A percentile compares a stretch with the other conserved stretches of the same genome.
Evolutionary conservation across 352 stramenopile species (phyloP).

Genomic region (Phytopythium aichiense): DNA sequence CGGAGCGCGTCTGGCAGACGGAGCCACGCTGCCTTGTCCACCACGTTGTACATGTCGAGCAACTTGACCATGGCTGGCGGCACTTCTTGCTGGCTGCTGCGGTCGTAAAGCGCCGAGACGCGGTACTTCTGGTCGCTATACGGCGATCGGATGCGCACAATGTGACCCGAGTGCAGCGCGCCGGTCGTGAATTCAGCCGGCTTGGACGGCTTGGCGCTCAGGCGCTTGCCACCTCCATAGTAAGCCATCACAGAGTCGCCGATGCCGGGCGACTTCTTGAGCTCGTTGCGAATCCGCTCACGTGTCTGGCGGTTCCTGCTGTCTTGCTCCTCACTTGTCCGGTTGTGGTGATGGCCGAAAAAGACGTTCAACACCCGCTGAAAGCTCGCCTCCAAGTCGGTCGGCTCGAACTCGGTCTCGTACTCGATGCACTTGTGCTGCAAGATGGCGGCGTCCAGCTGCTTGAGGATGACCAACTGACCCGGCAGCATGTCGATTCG

Average conservation of each 20-base stretch:
- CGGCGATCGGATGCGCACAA: constrained; percentile 51
- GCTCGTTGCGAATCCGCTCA: constrained; percentile 38
- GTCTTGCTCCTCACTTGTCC: constrained; percentile 36
- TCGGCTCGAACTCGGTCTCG: constrained; percentile 49
- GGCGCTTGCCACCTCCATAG: constrained; percentile 39
- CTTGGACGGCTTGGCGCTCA: constrained; percentile 46
- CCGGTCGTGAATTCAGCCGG: constrained; percentile 36
- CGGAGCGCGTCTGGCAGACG: constrained; percentile 35
- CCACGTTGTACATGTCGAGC: constrained; percentile 48
- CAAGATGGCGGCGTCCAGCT: constrained; percentile 44
- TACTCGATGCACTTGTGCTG: constrained; percentile 62
- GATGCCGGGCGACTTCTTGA: constrained; percentile 48
- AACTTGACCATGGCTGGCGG: constrained; percentile 28
- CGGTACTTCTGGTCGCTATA: constrained; percentile 47
- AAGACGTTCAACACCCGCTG: constrained; percentile 62
- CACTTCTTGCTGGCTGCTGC: constrained; percentile 22
- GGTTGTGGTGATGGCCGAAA: constrained; percentile 39
- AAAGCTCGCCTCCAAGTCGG: constrained; percentile 69
- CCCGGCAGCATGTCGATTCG: constrained; percentile 44
- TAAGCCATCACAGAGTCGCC: constrained; percentile 57
- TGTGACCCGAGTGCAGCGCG: constrained; percentile 44
- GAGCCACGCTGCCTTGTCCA: constrained; percentile 47
- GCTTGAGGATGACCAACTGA: constrained; percentile 54
- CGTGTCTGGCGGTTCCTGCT: constrained; percentile 35
- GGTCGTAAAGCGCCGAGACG: constrained; percentile 37